Base-by-base conservation (phyloP, 2,329 filamentous ascomycete genomes). In the Chrysosporium keratinophilum region DNA sequence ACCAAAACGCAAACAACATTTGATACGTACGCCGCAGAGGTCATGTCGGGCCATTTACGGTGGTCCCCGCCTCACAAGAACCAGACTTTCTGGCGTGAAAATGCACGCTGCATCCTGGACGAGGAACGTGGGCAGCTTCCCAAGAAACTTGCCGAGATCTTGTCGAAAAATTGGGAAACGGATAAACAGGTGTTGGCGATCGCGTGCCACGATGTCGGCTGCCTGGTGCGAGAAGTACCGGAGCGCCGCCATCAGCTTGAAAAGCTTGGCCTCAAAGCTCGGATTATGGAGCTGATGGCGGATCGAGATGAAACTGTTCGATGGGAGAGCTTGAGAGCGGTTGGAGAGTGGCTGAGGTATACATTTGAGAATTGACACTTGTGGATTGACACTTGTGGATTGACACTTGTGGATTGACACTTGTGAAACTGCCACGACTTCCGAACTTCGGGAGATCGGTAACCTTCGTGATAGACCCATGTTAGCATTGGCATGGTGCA, bases 61-160 rank as follows among this genome's bases (percentile, higher is more conserved):
- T 96, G 90, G 90, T 93, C 87, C 4, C 90, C 90, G 31, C 89
- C 90, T 39, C 90, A 96, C 71, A 84, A 87, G 62, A 91, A 85
- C 73, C 78, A 83, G 44, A 80, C 84, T 5, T 96, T 96, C 74
- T 96, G 90, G 90, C 82, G 83, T 42, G 90, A 95, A 63, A 95
- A 96, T 63, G 87, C 90, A 6, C 82, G 86, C 55, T 85, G 84
- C 64, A 95, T 96, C 59, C 76, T 95, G 55, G 88, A 95, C 50
- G 81, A 85, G 59, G 83, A 89, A 67, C 85, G 88, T 59, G 88
- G 87, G 34, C 84, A 83, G 60, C 76, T 95, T 50, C 81, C 86
- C 39, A 83, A 83, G 65, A 86, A 88, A 73, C 76, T 96, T 54
- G 87, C 85, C n/a, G 86, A 89, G 62, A 95, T 95, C 58, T 78